Evolutionary conservation across 768 basidiomycete genomes (phyloP), one percentile per base, ranked within the genome.

Genomic region (Pholiota microspora): DNA sequence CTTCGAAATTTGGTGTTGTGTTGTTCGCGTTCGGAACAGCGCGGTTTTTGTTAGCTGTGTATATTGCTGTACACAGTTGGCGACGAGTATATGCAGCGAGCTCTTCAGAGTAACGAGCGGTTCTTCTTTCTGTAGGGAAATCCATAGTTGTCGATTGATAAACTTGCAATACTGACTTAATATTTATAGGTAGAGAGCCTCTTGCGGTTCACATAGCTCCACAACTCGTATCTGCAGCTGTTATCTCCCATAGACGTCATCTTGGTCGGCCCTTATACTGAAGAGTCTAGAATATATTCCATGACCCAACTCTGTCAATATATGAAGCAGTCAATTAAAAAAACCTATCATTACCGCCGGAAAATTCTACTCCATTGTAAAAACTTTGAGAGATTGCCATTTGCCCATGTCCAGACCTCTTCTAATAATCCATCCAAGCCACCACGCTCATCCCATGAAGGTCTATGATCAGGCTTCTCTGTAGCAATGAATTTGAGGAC

Each of bases 401-500:
- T 69, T n/a, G 71, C 69, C 80, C 81, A 81, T 31, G 70, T 77
- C 85, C 83, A 85, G 28, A 77, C 63, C 56, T 85, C 82, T 65
- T 86, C 84, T 48, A 87, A 67, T 45, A 84, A 64, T 12, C 81
- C 83, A 62, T 86, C 84, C 10, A 87, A 69, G n/a, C 85, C 84
- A 4, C 84, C 85, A 35, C 77, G 74, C 55, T 82, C 79, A 60
- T 83, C 81, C 83, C 82, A 84, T 9, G 81, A 81, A 10, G 76
- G 77, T 45, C 78, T 73, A 44, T 73, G 74, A 31, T 77, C 77
- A 13, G 78, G 76, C 54, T 78, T 78, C 62, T 83, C 79, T 25
- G 79, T 80, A 13, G 82, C 77, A 54, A 90, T 96, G 65, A 95
- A 93, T 49, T 87, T 87, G 13, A 99, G 73, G 3, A 98, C 93